Base-by-base conservation (phyloP, 78 protist species). In the Emiliania huxleyi region DNA sequence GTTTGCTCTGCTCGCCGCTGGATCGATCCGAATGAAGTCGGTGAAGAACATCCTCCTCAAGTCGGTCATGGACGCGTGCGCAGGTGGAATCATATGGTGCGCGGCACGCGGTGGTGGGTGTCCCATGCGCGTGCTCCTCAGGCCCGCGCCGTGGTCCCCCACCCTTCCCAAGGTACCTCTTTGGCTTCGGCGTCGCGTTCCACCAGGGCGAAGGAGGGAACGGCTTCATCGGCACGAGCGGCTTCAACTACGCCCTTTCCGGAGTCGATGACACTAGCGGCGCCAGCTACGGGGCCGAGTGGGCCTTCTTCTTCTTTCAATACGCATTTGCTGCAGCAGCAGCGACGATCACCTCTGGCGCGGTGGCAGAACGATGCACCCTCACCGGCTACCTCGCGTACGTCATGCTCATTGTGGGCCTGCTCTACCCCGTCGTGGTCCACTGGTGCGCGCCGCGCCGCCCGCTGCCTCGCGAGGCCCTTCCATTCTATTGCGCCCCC, bases 301-400 rank as follows among this genome's bases (percentile, higher is more conserved):
- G 46, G 85, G n/a, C 40, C 6, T 5, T 42, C 22, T 93, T 85
- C 83, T 93, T 52, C 49, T 89, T 85, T 71, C 92, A 93, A 38
- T 94, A 0, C 40, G 93, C 93, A n/a, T 95, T 94, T 55, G 94
- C 95, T 23, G 94, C 94, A 3, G 56, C 94, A 8, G 91, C 94
- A 40, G 81, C 96, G 52, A 93, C 97, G 46, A 96, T 96, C 91
- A 94, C 94, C 23, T 91, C 95, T 0, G 97, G 97, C 29, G 95
- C 96, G 11, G 88, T 93, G 22, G 97, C 97, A 37, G 97, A 96
- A 48, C 85, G 85, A 44, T 42, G 42, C 69, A 2, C 38, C 45
- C 23, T 93, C 73, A 44, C 1, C 33, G 96, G 91, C 43, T 93
- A 95, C 91, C 21, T 91, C 40, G 2, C 85, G 29, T 94, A 91